These are phyloP conservation scores for Phanerochaete sordida DNA, from an alignment of 768 basidiomycete genomes.

Conservation along the genomic window DNA sequence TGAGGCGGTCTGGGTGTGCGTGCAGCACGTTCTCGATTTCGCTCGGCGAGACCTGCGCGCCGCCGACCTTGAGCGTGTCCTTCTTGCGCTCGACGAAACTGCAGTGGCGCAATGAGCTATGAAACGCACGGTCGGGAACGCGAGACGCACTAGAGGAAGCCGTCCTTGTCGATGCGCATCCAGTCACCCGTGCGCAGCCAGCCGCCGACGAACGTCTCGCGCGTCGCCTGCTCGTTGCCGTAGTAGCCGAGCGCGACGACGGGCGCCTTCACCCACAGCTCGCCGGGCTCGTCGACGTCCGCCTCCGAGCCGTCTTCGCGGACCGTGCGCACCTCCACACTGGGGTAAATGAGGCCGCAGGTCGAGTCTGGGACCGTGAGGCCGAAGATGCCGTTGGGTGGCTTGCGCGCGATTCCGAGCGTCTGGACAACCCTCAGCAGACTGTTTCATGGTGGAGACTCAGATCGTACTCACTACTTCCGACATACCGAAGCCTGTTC, in stretches of 20 bases:
- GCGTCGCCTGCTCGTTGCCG: slow-evolving; percentile 64
- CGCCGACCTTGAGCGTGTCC: slow-evolving; percentile 81
- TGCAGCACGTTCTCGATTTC: slow-evolving; percentile 72
- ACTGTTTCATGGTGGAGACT: neutral
- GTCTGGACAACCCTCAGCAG: slow-evolving; percentile 38
- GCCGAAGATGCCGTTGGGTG: slow-evolving; percentile 44
- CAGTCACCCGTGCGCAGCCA: slow-evolving; percentile 78
- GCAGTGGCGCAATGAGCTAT: neutral
- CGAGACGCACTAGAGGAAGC: slow-evolving; percentile 58
- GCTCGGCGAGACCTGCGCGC: slow-evolving; percentile 76
- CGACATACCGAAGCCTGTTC: slow-evolving; percentile 48
- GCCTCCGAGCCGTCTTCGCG: slow-evolving; percentile 57
- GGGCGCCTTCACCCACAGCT: slow-evolving; percentile 54
- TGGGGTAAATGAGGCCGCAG: slow-evolving; percentile 58
- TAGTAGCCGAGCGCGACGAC: slow-evolving; percentile 68
- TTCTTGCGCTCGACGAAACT: slow-evolving; percentile 77
- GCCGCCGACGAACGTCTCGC: slow-evolving; percentile 60
- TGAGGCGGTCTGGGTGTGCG: slow-evolving; percentile 55
- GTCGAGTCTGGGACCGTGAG: slow-evolving; percentile 35
- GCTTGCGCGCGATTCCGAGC: slow-evolving; percentile 43
- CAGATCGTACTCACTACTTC: slow-evolving; percentile 16
- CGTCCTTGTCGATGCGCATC: slow-evolving; percentile 57
- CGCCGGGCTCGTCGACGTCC: slow-evolving; percentile 57
- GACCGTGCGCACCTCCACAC: slow-evolving; percentile 60
- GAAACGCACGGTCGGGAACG: neutral